Conservation (phyloP, 352 stramenopile species). For the Phytopythium cucurbitacearum region DNA sequence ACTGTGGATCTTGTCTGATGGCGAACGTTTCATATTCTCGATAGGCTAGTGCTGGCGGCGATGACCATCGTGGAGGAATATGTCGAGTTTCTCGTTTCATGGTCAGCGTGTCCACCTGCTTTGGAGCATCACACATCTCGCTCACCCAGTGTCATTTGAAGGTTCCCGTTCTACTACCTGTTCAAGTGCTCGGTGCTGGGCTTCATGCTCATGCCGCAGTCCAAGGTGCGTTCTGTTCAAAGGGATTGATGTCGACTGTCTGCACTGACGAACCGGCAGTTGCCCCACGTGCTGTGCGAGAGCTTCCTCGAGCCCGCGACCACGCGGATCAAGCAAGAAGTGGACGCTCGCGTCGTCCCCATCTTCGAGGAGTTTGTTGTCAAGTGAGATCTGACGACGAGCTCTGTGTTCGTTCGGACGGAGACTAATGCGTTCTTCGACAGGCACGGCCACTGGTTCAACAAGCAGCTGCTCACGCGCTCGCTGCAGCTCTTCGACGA, state of each 20-base stretch:
- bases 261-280: conserved; percentile 14
- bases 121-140: no score
- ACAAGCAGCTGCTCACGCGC: conserved; percentile 47
- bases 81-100: conserved; percentile 63
- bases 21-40: not conserved
- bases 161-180: conserved; percentile 73
- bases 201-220: conserved; percentile 51
- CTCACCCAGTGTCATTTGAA: conserved; percentile 1
- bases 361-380: conserved; percentile 49
- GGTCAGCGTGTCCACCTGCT: conserved; percentile 15
- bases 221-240: conserved; percentile 27
- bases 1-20: no score
- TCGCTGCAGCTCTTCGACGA: conserved; percentile 46
- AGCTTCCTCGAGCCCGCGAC: conserved; percentile 53
- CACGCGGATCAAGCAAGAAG: conserved; percentile 29
- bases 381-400: conserved; percentile 19
- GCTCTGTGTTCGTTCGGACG: not conserved
- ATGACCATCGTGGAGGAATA: conserved; percentile 62
- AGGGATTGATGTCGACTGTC: not conserved
- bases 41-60: conserved; percentile 55
- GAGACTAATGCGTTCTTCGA: not conserved
- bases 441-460: conserved; percentile 65
- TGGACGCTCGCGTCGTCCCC: conserved; percentile 42
- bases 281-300: conserved; percentile 61
- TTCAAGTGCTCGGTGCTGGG: conserved; percentile 64